Base-by-base conservation (phyloP, 306 rosid species). In the Corylus americana region DNA sequence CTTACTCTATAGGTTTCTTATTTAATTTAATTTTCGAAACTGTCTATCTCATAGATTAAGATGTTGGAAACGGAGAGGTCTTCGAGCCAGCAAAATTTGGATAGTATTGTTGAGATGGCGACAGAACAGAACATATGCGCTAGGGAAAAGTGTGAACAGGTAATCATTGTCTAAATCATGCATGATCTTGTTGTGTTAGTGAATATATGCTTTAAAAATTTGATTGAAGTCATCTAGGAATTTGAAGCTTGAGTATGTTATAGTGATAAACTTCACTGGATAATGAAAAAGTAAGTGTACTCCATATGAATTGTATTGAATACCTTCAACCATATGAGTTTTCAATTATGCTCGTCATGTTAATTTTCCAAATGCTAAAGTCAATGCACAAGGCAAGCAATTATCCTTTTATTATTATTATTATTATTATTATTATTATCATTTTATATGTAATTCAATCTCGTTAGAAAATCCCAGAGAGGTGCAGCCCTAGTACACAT, bases 71-170 rank as follows among this genome's bases (percentile, higher is more conserved):
- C 79, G 88, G 97, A 92, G 88, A 92, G 85, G 85, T 80, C 85
- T 75, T 95, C 97, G 53, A 92, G 92, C 87, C 91, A 91, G 85
- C 85, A 85, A 73, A 92, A 86, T 86, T 83, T 95, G 78, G 91
- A 91, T 82, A 84, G 81, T 79, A 86, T 91, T 61, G 91, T 86
- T 87, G 92, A 92, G 80, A 83, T 91, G 71, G 96, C 92, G 72
- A 88, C 94, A 1, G 84, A 90, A 88, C 98, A 91, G 81, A 90
- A 87, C 68, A 77, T 86, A 66, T 84, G 88, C 57, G 91, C 91
- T 70, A 75, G 76, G 79, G 89, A 92, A 82, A 91, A 89, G 85
- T 86, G 79, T 74, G 90, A 86, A 55, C 91, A 95, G 97, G 98
- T 95, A 83, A 80, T 82, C 55, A 57, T 49, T 44, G 53, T 70